phyloP scores from a whole-genome alignment of 768 basidiomycete species.

The Ephemerocybe angulata region DNA sequence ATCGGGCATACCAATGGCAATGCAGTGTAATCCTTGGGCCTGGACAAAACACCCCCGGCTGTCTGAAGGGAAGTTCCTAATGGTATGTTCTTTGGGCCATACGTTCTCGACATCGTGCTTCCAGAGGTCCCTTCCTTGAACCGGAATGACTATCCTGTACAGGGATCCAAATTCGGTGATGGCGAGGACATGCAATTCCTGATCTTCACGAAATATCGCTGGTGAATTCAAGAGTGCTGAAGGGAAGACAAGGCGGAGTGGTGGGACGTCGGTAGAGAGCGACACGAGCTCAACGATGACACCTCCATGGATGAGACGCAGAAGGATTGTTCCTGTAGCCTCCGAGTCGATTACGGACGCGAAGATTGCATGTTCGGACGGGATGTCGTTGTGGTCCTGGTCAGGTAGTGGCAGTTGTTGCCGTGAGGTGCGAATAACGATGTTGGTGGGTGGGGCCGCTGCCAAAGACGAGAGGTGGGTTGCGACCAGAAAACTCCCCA shows the following conservation, averaged over 20 bases:
- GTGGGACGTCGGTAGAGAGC: slow-evolving; percentile 58
- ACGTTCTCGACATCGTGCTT: slow-evolving; percentile 47
- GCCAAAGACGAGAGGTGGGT: slow-evolving; percentile 65
- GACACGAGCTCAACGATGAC: slow-evolving; percentile 74
- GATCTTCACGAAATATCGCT: slow-evolving; percentile 52
- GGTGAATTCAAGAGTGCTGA: slow-evolving; percentile 63
- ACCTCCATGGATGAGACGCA: slow-evolving; percentile 72
- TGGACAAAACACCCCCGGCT: slow-evolving; percentile 47
- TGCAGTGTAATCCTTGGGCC: slow-evolving; percentile 61
- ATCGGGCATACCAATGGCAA: slow-evolving; percentile 58
- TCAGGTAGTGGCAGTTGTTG: slow-evolving; percentile 49
- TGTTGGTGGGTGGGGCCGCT: slow-evolving; percentile 46
- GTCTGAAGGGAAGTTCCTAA: slow-evolving; percentile 48
- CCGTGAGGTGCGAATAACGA: slow-evolving; percentile 58
- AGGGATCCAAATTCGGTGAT: slow-evolving; percentile 68
- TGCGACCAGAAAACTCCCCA: slow-evolving; percentile 45
- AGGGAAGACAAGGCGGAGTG: slow-evolving; percentile 78
- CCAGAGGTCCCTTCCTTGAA: slow-evolving; percentile 57
- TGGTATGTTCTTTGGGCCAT: slow-evolving; percentile 65
- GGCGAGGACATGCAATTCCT: slow-evolving; percentile 66
- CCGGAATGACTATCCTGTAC: slow-evolving; percentile 66
- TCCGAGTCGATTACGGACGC: slow-evolving; percentile 55
- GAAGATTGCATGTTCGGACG: slow-evolving; percentile 70
- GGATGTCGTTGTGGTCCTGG: slow-evolving; percentile 40
- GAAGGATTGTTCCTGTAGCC: slow-evolving; percentile 60